Evolutionary conservation across 1,284 basidiomycete genomes (phyloP), one percentile per base, ranked within the genome.

Genomic region (Cystobasidium sp.): DNA sequence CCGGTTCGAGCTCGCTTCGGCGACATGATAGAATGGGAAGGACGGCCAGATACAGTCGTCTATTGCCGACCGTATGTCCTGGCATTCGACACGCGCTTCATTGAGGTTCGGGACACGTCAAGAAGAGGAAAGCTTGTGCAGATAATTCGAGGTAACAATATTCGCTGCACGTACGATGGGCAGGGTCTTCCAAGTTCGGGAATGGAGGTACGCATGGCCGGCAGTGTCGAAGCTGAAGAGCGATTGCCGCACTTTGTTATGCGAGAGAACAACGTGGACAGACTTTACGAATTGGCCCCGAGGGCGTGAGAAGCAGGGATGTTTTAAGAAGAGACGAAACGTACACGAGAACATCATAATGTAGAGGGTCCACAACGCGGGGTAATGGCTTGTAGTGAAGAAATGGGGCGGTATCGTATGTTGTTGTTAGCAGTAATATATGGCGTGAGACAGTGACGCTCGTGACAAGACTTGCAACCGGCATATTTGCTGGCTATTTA

Each of bases 11-110:
- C 80, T 78, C 89, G 92, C 56, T 85, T 37, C 85, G 88, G 73
- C 2, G 86, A 87, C 43, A 88, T 90, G 5, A 92, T 97, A 79
- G 94, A 97, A 81, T 98, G 95, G 94, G 95, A 98, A 83, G 94
- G 94, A 12, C 90, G 88, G 1, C 92, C 92, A 1, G 91, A 93
- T 79, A 89, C 88, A 53, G 92, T 94, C 39, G 92, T 92, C 0
- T 90, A 92, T 84, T 92, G 94, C 79, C 88, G 90, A 63, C 93
- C 93, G 0, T 95, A 94, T 79, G 86, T 98, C 65, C 86, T 97
- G 20, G 89, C 96, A 46, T 94, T 97, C 83, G 93, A 96, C 81
- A 86, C 88, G 18, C 89, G 92, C 41, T 97, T 97, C 84, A 91
- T 98, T 80, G 95, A 98, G 83, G 88, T 98, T 53, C 88, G 95